Conservation (phyloP, 202 grass and related monocot species). For the Schoenoplectus triqueter region DNA sequence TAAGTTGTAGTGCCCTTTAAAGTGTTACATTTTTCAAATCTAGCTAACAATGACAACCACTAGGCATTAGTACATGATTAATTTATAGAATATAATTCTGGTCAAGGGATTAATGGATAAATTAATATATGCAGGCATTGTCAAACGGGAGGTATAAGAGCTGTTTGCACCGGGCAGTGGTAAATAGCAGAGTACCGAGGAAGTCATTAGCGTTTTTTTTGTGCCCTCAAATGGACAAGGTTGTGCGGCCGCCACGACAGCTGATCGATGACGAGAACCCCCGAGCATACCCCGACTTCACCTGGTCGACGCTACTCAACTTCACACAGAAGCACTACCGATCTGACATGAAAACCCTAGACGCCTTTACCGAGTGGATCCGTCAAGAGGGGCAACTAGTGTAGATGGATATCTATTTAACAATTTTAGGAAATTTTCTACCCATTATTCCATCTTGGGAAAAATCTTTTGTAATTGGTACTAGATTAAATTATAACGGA, state of each 20-base stretch:
- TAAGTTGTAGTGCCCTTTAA: constrained; percentile 31
- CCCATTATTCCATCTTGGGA: constrained; percentile 18
- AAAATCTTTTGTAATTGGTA: constrained; percentile 21
- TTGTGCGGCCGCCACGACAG: constrained; percentile 59
- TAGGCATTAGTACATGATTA: not conserved
- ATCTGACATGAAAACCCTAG: constrained; percentile 77
- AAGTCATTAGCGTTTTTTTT: constrained; percentile 92
- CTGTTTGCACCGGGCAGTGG: constrained; percentile 88
- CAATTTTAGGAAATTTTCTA: constrained; percentile 28
- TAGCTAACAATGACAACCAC: constrained; percentile 28
- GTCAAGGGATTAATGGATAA: not conserved
- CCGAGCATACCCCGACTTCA: constrained; percentile 88
- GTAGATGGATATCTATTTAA: constrained; percentile 14
- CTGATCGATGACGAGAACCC: constrained; percentile 56
- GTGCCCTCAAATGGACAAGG: constrained; percentile 74
- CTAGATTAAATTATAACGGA: constrained; percentile 16
- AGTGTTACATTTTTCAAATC: constrained; percentile 7
- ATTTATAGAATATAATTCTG: constrained; percentile 16
- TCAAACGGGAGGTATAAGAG: constrained; percentile 84
- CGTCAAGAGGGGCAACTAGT: not conserved
- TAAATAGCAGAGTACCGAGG: constrained; percentile 56
- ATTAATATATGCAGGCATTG: constrained; percentile 54
- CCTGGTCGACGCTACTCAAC: constrained; percentile 78
- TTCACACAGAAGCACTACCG: constrained; percentile 94
- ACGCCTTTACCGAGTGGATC: constrained; percentile 75